Evolutionary conservation across 352 stramenopile species (phyloP), one percentile per base, ranked within the genome.

Genomic region (Saprolegnia diclina): DNA sequence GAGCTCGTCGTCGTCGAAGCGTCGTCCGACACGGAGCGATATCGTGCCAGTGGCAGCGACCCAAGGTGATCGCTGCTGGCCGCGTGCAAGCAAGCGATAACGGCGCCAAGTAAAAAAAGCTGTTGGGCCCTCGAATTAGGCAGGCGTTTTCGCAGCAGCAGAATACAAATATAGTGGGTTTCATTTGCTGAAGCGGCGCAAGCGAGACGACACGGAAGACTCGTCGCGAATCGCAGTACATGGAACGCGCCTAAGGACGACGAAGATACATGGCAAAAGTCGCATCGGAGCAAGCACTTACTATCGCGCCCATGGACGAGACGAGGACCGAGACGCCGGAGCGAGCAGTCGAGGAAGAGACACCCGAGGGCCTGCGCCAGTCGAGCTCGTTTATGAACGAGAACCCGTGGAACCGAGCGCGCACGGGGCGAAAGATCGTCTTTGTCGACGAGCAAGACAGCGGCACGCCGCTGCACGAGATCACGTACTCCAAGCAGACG

Each of bases 401-500:
- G 40, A 69, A 69, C 37, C 63, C 63, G 53, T 69, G 63, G 63
- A 69, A 69, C 61, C 63, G 63, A 62, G 45, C 63, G 18, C 63
- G 63, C 6, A 69, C 63, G 11, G 63, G 63, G 19, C 46, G 50
- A n/a, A 69, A 69, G 24, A 57, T 69, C 32, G 53, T 52, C 42
- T 69, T 69, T n/a, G 53, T 69, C n/a, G 63, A 69, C 53, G 63
- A 69, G n/a, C 32, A 45, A 11, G 63, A 61, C 50, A 32, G 14
- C 16, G 18, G 19, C 19, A 42, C 37, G 10, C 63, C 63, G 37
- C 53, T 69, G 4, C 63, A 69, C 26, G 63, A 69, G 37, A 69
- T 69, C 48, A 69, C 63, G 50, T 69, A 69, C 61, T 69, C 63
- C 63, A 69, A 69, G 63, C 54, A 35, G 13, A 69, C 63, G 45